Percentiles rank a stretch among this genome's conserved stretches.
phyloP scores from a whole-genome alignment of 2,329 filamentous ascomycete genomes.

The Diaporthe caulivora region DNA sequence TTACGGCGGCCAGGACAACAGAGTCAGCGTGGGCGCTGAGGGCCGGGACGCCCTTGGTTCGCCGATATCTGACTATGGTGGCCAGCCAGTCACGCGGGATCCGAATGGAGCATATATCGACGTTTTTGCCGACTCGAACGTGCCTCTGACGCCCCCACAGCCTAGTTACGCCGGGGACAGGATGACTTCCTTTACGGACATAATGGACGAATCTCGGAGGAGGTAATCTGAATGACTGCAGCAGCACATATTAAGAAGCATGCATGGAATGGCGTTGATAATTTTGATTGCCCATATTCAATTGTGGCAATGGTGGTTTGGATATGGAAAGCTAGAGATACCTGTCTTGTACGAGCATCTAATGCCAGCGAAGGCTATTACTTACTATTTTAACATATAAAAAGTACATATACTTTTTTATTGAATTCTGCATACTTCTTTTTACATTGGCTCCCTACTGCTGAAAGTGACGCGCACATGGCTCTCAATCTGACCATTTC shows the following conservation, averaged over 20 bases:
- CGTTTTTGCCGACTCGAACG: constrained; percentile 63
- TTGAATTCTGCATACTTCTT: background rate
- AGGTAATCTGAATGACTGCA: constrained; percentile 21
- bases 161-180: constrained; percentile 41
- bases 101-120: constrained; percentile 64
- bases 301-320: background rate
- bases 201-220: constrained; percentile 61
- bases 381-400: constrained; percentile 25
- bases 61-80: constrained; percentile 42
- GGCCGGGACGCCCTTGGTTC: constrained; percentile 22
- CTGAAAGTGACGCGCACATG: background rate
- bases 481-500: background rate
- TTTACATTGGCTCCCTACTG: background rate
- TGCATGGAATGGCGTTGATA: constrained; percentile 28
- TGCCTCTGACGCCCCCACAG: constrained; percentile 47
- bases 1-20: constrained; percentile 41
- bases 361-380: constrained; percentile 9
- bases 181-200: constrained; percentile 64
- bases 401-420: constrained; percentile 26
- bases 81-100: constrained; percentile 54
- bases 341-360: constrained; percentile 27
- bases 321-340: constrained; percentile 23
- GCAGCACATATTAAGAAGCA: background rate
- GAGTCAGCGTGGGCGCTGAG: constrained; percentile 33
- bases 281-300: background rate